Evolutionary conservation across 139 green algal species (phyloP).

Genomic region (Coelastrella sp.): DNA sequence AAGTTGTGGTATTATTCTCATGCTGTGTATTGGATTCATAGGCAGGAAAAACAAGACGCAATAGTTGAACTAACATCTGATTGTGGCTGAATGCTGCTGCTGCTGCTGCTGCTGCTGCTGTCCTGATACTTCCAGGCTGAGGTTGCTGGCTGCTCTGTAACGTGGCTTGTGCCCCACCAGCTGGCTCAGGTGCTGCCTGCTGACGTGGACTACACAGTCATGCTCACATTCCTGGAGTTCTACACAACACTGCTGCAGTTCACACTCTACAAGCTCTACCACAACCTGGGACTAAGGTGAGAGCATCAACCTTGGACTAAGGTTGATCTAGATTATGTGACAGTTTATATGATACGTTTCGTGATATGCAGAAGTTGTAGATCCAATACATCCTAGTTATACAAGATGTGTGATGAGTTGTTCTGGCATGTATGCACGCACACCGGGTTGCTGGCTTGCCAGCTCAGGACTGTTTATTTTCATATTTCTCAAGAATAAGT

Average conservation of each 20-base stretch:
- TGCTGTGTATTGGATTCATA: background rate
- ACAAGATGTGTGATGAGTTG: too few relatives aligned
- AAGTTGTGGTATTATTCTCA: background rate
- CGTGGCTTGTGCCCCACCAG: conserved; percentile 96
- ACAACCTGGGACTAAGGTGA: conserved; percentile 77
- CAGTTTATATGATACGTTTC: background rate
- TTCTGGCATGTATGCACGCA: too few relatives aligned
- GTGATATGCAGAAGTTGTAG: too few relatives aligned
- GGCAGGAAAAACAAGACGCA: too few relatives aligned
- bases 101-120: background rate
- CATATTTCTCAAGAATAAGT: too few relatives aligned
- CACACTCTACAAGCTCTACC: conserved; percentile 98
- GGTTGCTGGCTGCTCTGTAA: conserved; percentile 91
- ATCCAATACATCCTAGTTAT: too few relatives aligned
- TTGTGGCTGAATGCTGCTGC: conserved; percentile 73
- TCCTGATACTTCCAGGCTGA: conserved; percentile 78
- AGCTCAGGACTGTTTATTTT: too few relatives aligned
- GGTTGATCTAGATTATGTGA: background rate
- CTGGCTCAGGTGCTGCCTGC: conserved; percentile 87
- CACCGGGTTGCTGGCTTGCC: too few relatives aligned
- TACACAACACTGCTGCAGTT: conserved; percentile 94
- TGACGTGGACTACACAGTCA: conserved; percentile 98
- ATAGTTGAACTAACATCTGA: background rate
- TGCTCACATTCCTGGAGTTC: conserved; percentile 99
- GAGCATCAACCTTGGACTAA: background rate